phyloP scores from a whole-genome alignment of 2,329 filamentous ascomycete species.

The Alternaria ventricosa region DNA sequence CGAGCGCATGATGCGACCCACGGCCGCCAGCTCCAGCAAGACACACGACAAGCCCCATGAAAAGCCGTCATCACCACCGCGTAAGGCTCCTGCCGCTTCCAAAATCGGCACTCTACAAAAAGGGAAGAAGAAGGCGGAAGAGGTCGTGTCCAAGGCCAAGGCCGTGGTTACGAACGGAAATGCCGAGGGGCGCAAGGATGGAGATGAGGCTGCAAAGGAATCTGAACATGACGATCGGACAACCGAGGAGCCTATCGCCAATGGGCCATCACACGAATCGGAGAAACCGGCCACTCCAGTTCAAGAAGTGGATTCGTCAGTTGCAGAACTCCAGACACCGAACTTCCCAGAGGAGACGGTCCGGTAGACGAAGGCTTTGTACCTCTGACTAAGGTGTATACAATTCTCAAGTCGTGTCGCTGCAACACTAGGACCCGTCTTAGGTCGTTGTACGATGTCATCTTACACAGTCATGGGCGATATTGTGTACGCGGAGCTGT shows the following conservation, averaged over 20 bases:
- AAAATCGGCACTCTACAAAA: constrained; percentile 38
- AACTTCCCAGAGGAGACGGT: constrained; percentile 30
- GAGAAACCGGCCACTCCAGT: constrained; percentile 20
- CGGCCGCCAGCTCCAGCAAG: constrained; percentile 72
- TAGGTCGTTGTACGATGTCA: background rate
- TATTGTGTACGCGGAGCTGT: background rate
- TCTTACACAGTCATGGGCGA: background rate
- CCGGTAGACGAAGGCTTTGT: constrained; percentile 19
- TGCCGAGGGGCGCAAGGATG: constrained; percentile 10
- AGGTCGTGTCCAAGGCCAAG: constrained; percentile 44
- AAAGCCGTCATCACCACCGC: constrained; percentile 57
- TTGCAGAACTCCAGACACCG: constrained; percentile 33
- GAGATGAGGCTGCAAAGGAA: constrained; percentile 18
- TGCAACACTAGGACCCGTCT: background rate
- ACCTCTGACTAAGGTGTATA: background rate
- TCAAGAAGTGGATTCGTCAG: constrained; percentile 29
- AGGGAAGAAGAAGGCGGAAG: constrained; percentile 47
- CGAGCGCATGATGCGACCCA: constrained; percentile 83
- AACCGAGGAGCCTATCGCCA: constrained; percentile 9
- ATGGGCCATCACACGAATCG: constrained; percentile 8
- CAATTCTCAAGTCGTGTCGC: background rate
- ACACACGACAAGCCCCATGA: constrained; percentile 60
- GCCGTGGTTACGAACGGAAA: constrained; percentile 40
- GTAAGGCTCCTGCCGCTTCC: constrained; percentile 31
- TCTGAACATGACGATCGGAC: constrained; percentile 10